Conservation (phyloP, 2,329 filamentous ascomycete species). For the Stylonectria norvegica region DNA sequence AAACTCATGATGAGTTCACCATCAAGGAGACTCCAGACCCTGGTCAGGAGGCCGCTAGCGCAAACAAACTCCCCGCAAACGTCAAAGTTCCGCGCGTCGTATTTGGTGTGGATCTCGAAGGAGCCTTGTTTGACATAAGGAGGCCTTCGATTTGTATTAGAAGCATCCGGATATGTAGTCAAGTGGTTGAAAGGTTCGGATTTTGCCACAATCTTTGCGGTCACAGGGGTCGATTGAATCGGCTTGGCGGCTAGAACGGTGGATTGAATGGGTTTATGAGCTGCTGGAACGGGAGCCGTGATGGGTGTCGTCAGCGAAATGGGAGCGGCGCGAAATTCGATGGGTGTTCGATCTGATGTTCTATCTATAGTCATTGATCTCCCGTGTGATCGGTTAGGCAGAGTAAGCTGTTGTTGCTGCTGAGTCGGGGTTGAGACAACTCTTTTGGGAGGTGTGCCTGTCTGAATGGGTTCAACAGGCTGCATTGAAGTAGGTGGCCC, state of each 20-base stretch:
- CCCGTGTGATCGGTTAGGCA: slow-evolving; percentile 29
- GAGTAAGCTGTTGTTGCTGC: slow-evolving; percentile 29
- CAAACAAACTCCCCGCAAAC: slow-evolving; percentile 85
- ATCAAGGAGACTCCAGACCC: slow-evolving; percentile 81
- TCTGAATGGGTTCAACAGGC: slow-evolving; percentile 15
- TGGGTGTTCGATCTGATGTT: slow-evolving; percentile 22
- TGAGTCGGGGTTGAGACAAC: slow-evolving; percentile 32
- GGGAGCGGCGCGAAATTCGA: slow-evolving; percentile 17
- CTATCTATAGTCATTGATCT: slow-evolving; percentile 37
- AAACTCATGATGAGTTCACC: slow-evolving; percentile 79
- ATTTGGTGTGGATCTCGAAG: slow-evolving; percentile 77
- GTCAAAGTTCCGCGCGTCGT: slow-evolving; percentile 82
- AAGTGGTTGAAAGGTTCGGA: slow-evolving; percentile 47
- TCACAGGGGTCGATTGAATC: slow-evolving; percentile 9
- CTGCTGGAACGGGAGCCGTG: slow-evolving; percentile 11
- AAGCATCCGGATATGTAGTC: slow-evolving; percentile 77
- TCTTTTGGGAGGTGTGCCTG: slow-evolving; percentile 30
- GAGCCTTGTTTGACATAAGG: slow-evolving; percentile 70
- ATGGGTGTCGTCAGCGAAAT: slow-evolving; percentile 20
- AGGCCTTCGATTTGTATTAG: slow-evolving; percentile 78
- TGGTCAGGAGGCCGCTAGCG: slow-evolving; percentile 80
- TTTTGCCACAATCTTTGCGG: slow-evolving; percentile 21
- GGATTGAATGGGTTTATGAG: no score
- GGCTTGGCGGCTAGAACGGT: background rate
- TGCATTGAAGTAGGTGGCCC: slow-evolving; percentile 24